Evolutionary conservation across 2,329 filamentous ascomycete species (phyloP).

Genomic region (Colletotrichum tropicicola): DNA sequence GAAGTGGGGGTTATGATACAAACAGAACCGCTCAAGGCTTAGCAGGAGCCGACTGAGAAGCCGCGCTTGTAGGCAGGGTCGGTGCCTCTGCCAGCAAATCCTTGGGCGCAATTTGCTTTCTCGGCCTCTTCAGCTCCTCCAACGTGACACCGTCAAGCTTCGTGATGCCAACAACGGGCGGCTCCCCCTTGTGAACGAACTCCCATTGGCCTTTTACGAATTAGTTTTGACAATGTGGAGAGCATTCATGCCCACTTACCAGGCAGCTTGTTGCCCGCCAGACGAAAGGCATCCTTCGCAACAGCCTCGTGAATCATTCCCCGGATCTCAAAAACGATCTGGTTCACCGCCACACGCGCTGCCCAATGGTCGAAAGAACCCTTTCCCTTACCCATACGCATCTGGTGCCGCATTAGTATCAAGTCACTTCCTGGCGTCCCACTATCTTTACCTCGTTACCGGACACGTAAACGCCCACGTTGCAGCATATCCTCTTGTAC

Average conservation of each 20-base stretch:
- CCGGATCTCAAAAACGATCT: conserved; percentile 91
- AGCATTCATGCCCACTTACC: conserved; percentile 60
- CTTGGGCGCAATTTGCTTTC: conserved; percentile 68
- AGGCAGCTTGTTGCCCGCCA: conserved; percentile 95
- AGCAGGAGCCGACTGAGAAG: conserved; percentile 44
- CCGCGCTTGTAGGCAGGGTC: conserved; percentile 42
- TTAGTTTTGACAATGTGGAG: conserved; percentile 33
- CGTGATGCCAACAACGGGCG: conserved; percentile 90
- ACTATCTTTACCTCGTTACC: conserved; percentile 81
- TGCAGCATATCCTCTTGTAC: conserved; percentile 90
- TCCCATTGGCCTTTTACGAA: conserved; percentile 76
- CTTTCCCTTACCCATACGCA: conserved; percentile 99
- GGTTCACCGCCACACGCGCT: conserved; percentile 86
- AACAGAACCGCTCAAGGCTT: conserved; percentile 12
- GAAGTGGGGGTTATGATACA: conserved; percentile 12
- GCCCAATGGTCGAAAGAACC: conserved; percentile 98
- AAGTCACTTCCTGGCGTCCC: background rate
- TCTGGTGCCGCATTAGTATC: conserved; percentile 50
- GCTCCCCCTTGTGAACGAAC: conserved; percentile 92
- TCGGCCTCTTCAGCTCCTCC: conserved; percentile 83
- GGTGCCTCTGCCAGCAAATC: conserved; percentile 45
- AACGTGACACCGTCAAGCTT: conserved; percentile 87
- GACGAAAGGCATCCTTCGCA: conserved; percentile 88
- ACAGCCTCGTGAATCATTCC: conserved; percentile 95
- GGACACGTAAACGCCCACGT: conserved; percentile 93